Conservation (phyloP, 2,329 filamentous ascomycete species). For the Alternaria metachromatica region DNA sequence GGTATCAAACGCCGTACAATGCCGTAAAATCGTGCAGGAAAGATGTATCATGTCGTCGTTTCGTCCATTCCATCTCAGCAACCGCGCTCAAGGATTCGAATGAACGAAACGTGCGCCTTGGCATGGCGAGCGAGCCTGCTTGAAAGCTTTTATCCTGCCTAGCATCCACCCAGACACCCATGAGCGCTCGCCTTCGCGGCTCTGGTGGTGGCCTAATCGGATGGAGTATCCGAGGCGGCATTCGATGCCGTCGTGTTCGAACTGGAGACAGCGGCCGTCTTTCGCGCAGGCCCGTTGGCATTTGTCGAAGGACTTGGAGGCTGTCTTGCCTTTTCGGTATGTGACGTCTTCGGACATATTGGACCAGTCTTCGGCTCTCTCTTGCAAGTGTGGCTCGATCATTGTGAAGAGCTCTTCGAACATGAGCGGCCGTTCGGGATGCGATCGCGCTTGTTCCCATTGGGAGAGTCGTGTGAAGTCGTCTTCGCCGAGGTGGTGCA, state of each 20-base stretch:
- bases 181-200: constrained; percentile 24
- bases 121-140: constrained; percentile 37
- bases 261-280: constrained; percentile 42
- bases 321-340: constrained; percentile 24
- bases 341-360: constrained; percentile 42
- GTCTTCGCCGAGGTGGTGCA: constrained; percentile 44
- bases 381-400: constrained; percentile 35
- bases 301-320: constrained; percentile 34
- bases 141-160: constrained; percentile 38
- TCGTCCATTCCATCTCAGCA: background rate
- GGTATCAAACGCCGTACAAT: constrained; percentile 46
- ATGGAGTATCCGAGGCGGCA: constrained; percentile 39
- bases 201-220: constrained; percentile 37
- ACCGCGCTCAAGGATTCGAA: constrained; percentile 37
- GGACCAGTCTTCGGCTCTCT: constrained; percentile 39
- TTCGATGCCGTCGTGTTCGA: constrained; percentile 36
- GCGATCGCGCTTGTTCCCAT: constrained; percentile 35
- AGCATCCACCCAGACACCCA: constrained; percentile 44
- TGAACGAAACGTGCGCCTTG: constrained; percentile 43
- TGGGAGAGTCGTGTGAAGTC: constrained; percentile 36
- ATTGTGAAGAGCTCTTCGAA: constrained; percentile 44
- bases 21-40: constrained; percentile 29
- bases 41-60: constrained; percentile 23
- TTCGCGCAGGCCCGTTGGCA: constrained; percentile 39
- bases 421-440: constrained; percentile 36